These are phyloP conservation scores for Coriolopsis trogii DNA, from an alignment of 1,284 basidiomycete species.

Conservation along the genomic window DNA sequence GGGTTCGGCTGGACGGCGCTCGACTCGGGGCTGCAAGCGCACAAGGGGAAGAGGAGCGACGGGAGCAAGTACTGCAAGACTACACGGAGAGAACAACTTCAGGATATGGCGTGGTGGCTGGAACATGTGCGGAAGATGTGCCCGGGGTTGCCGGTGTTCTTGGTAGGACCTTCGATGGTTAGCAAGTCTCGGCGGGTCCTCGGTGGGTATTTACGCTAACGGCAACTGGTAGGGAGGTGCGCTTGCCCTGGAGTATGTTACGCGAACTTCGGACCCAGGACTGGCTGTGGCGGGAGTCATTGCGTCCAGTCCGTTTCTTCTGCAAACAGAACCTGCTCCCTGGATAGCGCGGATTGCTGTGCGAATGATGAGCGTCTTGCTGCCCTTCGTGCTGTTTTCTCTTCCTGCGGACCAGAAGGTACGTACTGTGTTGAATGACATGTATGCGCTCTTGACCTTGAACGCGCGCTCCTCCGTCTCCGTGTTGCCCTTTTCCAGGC, in stretches of 20 bases:
- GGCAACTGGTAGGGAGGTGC: constrained; percentile 59
- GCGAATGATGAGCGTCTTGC: constrained; percentile 44
- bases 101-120: constrained; percentile 71
- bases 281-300: constrained; percentile 60
- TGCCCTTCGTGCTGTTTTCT: constrained; percentile 61
- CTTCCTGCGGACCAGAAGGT: constrained; percentile 61
- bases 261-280: constrained; percentile 44
- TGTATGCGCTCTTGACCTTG: not conserved
- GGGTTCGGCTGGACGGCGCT: constrained; percentile 83
- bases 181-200: too few relatives aligned
- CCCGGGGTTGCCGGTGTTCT: constrained; percentile 60
- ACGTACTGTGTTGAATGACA: too few relatives aligned
- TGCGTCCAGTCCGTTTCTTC: constrained; percentile 66
- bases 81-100: constrained; percentile 65
- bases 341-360: constrained; percentile 56
- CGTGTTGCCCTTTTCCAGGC: constrained; percentile 39
- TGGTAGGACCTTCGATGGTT: constrained; percentile 89
- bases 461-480: not conserved
- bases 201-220: not conserved
- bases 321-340: constrained; percentile 59
- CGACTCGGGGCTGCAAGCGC: too few relatives aligned
- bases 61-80: constrained; percentile 67
- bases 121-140: constrained; percentile 49
- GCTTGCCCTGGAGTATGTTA: constrained; percentile 61
- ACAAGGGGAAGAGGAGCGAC: too few relatives aligned